phyloP scores from a whole-genome alignment of 2,329 filamentous ascomycete species.

The Ceratocystis ficicola region DNA sequence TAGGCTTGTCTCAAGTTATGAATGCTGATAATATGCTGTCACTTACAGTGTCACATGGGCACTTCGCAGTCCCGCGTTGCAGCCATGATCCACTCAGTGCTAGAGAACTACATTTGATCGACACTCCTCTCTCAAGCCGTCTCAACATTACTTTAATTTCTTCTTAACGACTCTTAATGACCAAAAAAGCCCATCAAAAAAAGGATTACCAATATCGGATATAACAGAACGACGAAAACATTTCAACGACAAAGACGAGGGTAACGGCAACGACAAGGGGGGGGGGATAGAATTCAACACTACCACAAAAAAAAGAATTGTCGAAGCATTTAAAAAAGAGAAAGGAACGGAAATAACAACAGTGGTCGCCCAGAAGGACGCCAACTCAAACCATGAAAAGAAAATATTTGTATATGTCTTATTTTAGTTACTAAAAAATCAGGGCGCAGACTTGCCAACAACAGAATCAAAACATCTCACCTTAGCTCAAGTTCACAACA shows the following conservation, averaged over 20 bases:
- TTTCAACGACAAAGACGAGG: neutral
- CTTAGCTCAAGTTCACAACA: neutral
- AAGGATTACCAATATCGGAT: slow-evolving; percentile 1
- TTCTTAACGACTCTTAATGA: slow-evolving; percentile 5
- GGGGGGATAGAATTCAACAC: neutral
- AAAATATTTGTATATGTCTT: too few relatives aligned
- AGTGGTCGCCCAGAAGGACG: too few relatives aligned
- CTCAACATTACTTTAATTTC: neutral
- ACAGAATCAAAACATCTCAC: neutral
- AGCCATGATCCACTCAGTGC: slow-evolving; percentile 20
- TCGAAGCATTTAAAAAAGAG: too few relatives aligned
- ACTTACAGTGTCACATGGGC: slow-evolving; percentile 17
- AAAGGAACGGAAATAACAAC: too few relatives aligned
- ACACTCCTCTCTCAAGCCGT: neutral
- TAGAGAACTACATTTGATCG: slow-evolving; percentile 20
- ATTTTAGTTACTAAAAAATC: neutral
- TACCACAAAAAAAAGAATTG: too few relatives aligned
- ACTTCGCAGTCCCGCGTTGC: slow-evolving; percentile 17
- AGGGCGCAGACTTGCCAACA: neutral
- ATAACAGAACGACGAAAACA: slow-evolving; percentile 17
- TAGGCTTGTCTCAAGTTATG: too few relatives aligned
- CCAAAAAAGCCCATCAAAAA: neutral
- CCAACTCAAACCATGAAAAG: too few relatives aligned
- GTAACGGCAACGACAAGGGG: neutral
- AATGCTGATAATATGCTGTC: neutral